These are phyloP conservation scores for Lecanicillium sp. DNA, from an alignment of 2,329 filamentous ascomycete genomes.

Conservation along the genomic window DNA sequence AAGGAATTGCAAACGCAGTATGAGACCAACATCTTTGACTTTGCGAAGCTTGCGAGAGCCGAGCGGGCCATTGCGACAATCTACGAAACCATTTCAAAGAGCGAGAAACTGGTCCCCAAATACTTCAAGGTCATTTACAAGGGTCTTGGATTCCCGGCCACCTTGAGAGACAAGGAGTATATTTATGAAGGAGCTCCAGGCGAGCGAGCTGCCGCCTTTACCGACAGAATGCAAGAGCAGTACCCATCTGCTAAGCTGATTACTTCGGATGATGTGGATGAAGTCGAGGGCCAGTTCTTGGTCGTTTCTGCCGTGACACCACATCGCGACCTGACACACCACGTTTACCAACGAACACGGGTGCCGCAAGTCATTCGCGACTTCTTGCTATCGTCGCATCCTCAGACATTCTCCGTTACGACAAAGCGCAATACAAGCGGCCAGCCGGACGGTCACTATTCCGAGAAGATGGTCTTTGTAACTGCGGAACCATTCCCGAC, in stretches of 20 bases:
- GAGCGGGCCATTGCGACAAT: constrained; percentile 88
- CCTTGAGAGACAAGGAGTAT: constrained; percentile 81
- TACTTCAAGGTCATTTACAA: constrained; percentile 91
- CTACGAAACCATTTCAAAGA: constrained; percentile 80
- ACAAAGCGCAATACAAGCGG: constrained; percentile 63
- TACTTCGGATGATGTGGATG: constrained; percentile 59
- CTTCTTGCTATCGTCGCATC: constrained; percentile 71
- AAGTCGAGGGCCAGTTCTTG: constrained; percentile 85
- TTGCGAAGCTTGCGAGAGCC: constrained; percentile 80
- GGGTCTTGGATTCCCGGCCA: constrained; percentile 78
- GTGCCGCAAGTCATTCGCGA: constrained; percentile 80
- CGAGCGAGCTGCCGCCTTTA: constrained; percentile 74
- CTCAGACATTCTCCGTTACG: constrained; percentile 72
- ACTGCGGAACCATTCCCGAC: constrained; percentile 86
- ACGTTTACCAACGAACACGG: constrained; percentile 80
- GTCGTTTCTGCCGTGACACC: constrained; percentile 74
- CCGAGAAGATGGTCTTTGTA: constrained; percentile 78
- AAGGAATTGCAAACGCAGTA: constrained; percentile 89
- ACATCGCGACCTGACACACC: constrained; percentile 74
- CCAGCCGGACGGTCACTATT: constrained; percentile 62
- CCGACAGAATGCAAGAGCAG: constrained; percentile 85
- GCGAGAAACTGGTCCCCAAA: constrained; percentile 68
- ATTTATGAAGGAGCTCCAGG: constrained; percentile 76
- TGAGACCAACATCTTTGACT: constrained; percentile 83
- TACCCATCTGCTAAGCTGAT: constrained; percentile 81